Conservation (phyloP, 495 filamentous ascomycete genomes). For the Glarea lozoyensis region DNA sequence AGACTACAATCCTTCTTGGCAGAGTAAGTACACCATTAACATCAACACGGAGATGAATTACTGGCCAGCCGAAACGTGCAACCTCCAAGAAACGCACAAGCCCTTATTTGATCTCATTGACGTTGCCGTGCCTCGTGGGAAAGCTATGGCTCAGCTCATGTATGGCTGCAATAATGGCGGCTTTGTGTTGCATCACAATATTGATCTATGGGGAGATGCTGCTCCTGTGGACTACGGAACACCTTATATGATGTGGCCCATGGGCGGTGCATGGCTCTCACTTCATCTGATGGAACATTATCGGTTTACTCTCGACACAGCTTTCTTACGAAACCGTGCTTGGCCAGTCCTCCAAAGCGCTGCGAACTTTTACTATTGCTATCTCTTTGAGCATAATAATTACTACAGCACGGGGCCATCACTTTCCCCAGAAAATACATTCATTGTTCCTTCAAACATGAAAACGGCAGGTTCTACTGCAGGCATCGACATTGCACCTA, state of each 20-base stretch:
- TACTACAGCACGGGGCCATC: slow-evolving; percentile 36
- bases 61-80: slow-evolving; percentile 39
- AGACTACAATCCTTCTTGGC: slow-evolving; percentile 40
- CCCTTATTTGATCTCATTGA: slow-evolving; percentile 35
- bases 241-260: slow-evolving; percentile 34
- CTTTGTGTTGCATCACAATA: slow-evolving; percentile 36
- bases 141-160: slow-evolving; percentile 33
- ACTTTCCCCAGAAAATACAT: slow-evolving; percentile 41
- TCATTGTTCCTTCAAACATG: slow-evolving; percentile 18
- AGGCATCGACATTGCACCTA: slow-evolving; percentile 33
- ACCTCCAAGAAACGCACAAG: slow-evolving; percentile 26
- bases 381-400: slow-evolving; percentile 31
- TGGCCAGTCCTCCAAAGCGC: slow-evolving; percentile 27
- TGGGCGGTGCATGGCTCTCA: slow-evolving; percentile 38
- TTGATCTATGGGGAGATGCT: slow-evolving; percentile 41
- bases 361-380: slow-evolving; percentile 36
- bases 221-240: slow-evolving; percentile 37
- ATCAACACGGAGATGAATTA: slow-evolving; percentile 57
- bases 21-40: slow-evolving; percentile 48
- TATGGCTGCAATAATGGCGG: slow-evolving; percentile 42
- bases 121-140: slow-evolving; percentile 26
- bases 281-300: slow-evolving; percentile 39
- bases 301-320: slow-evolving; percentile 25
- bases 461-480: slow-evolving; percentile 29
- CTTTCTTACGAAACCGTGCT: slow-evolving; percentile 23